Percentiles rank a stretch among this genome's conserved stretches.
phyloP scores from a whole-genome alignment of 768 basidiomycete species.

The Dacryopinax spathularia region DNA sequence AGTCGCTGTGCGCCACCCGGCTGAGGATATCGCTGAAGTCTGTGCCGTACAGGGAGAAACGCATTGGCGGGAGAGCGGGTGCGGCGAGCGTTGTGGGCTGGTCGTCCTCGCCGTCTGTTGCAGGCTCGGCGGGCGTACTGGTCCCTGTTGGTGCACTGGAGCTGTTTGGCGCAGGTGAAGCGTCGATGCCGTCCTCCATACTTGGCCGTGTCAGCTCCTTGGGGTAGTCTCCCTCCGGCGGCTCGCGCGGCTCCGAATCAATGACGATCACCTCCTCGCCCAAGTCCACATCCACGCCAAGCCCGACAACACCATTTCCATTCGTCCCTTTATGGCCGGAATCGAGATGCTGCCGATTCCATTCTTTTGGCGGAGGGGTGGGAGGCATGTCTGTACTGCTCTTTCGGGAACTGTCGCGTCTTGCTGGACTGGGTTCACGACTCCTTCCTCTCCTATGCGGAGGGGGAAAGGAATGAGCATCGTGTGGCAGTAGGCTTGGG shows the following conservation, averaged over 20 bases:
- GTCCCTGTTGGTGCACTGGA: too few relatives aligned
- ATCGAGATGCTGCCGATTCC: background rate
- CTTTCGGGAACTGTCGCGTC: background rate
- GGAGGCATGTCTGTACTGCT: background rate
- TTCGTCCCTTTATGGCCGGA: background rate
- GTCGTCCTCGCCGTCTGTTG: conserved; percentile 6
- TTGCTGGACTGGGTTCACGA: background rate
- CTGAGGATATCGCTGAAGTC: conserved; percentile 48
- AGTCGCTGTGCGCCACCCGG: conserved; percentile 12
- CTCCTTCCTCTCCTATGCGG: background rate
- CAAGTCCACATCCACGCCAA: background rate
- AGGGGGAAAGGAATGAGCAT: background rate
- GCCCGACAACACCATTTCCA: background rate
- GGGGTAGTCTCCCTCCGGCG: background rate
- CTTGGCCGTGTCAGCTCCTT: background rate
- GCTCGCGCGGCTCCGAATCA: background rate
- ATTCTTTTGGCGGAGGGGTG: background rate
- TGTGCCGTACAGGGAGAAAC: conserved; percentile 70
- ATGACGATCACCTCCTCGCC: background rate
- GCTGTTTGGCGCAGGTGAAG: background rate
- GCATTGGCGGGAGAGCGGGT: conserved; percentile 76
- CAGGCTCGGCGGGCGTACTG: background rate
- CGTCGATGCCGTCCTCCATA: background rate
- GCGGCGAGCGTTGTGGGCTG: conserved; percentile 54
- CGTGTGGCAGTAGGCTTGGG: background rate